phyloP scores from a whole-genome alignment of 768 basidiomycete species.

The Asterophora parasitica region DNA sequence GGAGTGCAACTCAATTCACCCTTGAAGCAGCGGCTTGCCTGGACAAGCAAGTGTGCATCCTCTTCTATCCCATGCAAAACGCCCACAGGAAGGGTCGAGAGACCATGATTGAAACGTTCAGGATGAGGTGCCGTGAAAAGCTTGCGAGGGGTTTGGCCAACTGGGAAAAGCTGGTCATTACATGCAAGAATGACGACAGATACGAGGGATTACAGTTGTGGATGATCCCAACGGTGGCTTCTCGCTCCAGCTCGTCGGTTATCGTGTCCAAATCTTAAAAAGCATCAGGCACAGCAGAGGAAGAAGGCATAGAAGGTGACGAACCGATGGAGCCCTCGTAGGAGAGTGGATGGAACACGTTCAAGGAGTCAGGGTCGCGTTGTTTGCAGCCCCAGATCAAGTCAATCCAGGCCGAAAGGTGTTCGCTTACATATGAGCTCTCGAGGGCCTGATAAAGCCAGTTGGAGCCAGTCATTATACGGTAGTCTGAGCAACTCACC shows the following conservation, averaged over 20 bases:
- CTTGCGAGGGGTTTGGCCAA: conserved; percentile 90
- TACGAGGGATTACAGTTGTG: conserved; percentile 70
- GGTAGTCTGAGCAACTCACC: conserved; percentile 33
- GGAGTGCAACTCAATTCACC: conserved; percentile 30
- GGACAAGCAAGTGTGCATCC: conserved; percentile 65
- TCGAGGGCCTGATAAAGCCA: conserved; percentile 63
- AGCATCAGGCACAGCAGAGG: neutral
- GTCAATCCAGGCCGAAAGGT: conserved; percentile 88
- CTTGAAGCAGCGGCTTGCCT: conserved; percentile 51
- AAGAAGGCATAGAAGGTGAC: conserved; percentile 3
- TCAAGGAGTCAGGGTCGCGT: conserved; percentile 68
- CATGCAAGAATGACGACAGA: neutral
- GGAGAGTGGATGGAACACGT: conserved; percentile 90
- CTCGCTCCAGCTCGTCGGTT: conserved; percentile 79
- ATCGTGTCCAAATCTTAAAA: conserved; percentile 77
- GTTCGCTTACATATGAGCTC: conserved; percentile 79
- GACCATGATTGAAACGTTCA: conserved; percentile 62
- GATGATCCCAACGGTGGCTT: conserved; percentile 92
- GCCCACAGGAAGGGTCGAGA: conserved; percentile 68
- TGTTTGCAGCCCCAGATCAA: conserved; percentile 90
- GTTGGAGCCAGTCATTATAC: neutral
- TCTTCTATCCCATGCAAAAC: conserved; percentile 77
- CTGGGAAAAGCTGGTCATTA: conserved; percentile 30
- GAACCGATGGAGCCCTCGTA: conserved; percentile 86
- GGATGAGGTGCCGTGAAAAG: conserved; percentile 79